A percentile compares a stretch with the other conserved stretches of the same genome.
Conservation (phyloP, 257 asterid genomes). For the Solanum ossicruentum region DNA sequence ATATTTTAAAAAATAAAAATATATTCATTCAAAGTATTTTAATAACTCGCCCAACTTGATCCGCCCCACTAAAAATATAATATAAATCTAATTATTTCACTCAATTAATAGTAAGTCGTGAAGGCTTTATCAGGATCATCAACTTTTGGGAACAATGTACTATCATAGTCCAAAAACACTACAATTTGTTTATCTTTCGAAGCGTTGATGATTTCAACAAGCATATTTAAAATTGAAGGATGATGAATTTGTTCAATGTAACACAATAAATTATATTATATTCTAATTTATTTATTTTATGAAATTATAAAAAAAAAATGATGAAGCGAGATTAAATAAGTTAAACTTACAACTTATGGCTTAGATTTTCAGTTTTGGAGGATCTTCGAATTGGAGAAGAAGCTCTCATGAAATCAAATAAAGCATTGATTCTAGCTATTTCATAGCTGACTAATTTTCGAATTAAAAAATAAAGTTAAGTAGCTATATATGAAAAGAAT, state of each 20-base stretch:
- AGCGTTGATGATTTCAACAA: constrained; percentile 32
- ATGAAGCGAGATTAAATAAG: background rate
- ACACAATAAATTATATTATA: background rate
- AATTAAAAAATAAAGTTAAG: too few species aligned
- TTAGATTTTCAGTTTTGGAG: constrained; percentile 28
- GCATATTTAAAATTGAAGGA: constrained; percentile 57
- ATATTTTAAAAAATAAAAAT: too few species aligned
- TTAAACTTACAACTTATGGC: constrained; percentile 43
- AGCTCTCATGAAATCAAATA: constrained; percentile 53
- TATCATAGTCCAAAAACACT: constrained; percentile 66
- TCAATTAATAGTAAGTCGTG: constrained; percentile 15
- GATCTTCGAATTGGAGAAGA: constrained; percentile 57
- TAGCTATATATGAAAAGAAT: too few species aligned
- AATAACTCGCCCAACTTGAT: too few species aligned
- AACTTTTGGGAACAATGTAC: constrained; percentile 71
- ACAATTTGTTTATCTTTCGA: constrained; percentile 56
- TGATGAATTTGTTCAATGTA: constrained; percentile 27
- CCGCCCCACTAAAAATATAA: too few species aligned
- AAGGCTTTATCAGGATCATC: constrained; percentile 67
- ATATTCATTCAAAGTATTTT: too few species aligned
- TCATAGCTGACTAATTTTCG: background rate
- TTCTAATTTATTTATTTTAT: too few species aligned
- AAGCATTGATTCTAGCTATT: constrained; percentile 30
- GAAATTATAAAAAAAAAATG: too few species aligned
- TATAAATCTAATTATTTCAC: too few species aligned